phyloP scores from a whole-genome alignment of 116 monocot species.

The Posidonia oceanica region DNA sequence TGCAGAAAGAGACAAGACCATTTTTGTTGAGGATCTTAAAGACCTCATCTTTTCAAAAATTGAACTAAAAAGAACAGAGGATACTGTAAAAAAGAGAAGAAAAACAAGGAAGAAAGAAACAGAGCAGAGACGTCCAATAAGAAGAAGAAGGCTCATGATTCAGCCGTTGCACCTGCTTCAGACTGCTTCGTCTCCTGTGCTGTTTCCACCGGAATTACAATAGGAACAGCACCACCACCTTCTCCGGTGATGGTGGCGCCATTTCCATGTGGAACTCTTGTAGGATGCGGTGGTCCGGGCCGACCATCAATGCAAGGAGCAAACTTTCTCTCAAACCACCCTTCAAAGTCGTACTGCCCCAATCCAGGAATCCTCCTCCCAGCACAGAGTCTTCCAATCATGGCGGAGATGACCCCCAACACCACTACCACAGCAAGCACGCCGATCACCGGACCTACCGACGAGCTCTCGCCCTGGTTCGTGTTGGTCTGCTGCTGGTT shows the following conservation, averaged over 20 bases:
- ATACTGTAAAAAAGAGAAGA: not conserved
- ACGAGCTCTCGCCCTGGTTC: conserved; percentile 15
- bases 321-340: conserved; percentile 48
- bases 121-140: not conserved
- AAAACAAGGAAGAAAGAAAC: too few species aligned
- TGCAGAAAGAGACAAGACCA: not conserved
- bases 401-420: conserved; percentile 24
- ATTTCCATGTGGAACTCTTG: not conserved
- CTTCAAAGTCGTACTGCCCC: conserved; percentile 34
- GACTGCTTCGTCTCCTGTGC: conserved; percentile 5
- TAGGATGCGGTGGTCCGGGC: conserved; percentile 5
- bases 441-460: conserved; percentile 37
- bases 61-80: not conserved
- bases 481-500: not conserved
- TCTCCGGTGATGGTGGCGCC: not conserved
- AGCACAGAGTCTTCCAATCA: conserved; percentile 47
- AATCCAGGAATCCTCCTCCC: conserved; percentile 33
- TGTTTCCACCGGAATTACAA: conserved; percentile 5
- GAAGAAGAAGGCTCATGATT: not conserved
- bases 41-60: not conserved
- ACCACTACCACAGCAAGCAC: conserved; percentile 30
- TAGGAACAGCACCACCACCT: not conserved
- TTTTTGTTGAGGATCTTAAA: not conserved
- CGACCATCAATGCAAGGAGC: conserved; percentile 33
- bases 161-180: not conserved